Base-by-base conservation (phyloP, 2,329 filamentous ascomycete species). In the Monascus ruber region DNA sequence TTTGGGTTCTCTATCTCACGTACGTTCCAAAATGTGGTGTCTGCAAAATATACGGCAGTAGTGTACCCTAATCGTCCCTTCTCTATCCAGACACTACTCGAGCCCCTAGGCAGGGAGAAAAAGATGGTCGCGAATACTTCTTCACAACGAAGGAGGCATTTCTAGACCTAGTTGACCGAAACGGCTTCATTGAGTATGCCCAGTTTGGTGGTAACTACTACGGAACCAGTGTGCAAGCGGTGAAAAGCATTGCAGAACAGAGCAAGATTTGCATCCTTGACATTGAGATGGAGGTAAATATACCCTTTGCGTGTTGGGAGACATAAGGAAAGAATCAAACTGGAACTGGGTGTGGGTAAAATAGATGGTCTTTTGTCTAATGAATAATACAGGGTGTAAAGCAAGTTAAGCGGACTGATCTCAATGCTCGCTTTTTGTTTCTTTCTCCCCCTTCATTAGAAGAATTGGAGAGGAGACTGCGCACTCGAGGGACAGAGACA, bases 271-370 rank as follows among this genome's bases (percentile, higher is more conserved):
- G 88, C 45, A 79, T 95, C 35, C 69, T 95, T 50, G 89, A 96
- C 61, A 96, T 95, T 58, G 89, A 95, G 72, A 94, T 95, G 85
- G 87, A 94, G 76, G 80, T 82, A 59, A 28, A 66, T 52, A 35
- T 17, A 17, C 17, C 17, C 17, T 3, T 17, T 17, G 17, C 17
- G 17, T 17, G 2, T 17, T 17, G 2, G 17, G 17, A 3, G 17
- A 17, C 17, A 17, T 17, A 17, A 17, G 17, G 17, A 17, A 17
- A 17, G 17, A 17, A 17, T 17, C 17, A 17, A 17, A 17, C 17
- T 17, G 17, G 17, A 17, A 17, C 17, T 17, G 17, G 17, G 17
- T 3, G 17, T 17, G 17, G 17, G 3, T 17, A 17, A 17, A 17
- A 17, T 17, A 17, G 17, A 17, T 17, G 17, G 17, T 17, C 17